These are phyloP conservation scores for Tricholoma saponaceum DNA, from an alignment of 768 basidiomycete genomes.

Conservation along the genomic window DNA sequence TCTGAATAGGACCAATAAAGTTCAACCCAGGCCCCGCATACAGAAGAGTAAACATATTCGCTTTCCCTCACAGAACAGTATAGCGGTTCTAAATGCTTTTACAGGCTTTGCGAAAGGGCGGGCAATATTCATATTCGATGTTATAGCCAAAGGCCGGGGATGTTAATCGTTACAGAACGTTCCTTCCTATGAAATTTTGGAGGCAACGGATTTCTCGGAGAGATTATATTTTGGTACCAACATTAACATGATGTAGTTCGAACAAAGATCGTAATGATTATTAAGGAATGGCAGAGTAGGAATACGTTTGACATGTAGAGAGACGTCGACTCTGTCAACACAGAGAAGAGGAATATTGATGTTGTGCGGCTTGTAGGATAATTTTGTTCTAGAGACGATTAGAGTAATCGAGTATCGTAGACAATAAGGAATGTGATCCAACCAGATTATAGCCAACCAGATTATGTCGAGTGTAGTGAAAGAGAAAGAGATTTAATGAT, in stretches of 20 bases:
- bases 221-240: neutral
- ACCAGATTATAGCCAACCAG: neutral
- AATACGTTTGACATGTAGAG: neutral
- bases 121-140: conserved; percentile 25
- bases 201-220: too few relatives aligned
- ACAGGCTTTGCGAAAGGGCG: conserved; percentile 28
- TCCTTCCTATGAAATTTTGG: neutral
- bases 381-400: neutral
- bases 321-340: too few relatives aligned
- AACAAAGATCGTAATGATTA: neutral
- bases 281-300: neutral
- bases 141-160: neutral
- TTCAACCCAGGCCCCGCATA: conserved; percentile 12
- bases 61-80: neutral
- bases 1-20: neutral
- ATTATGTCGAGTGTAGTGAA: neutral
- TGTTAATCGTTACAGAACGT: neutral
- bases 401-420: neutral
- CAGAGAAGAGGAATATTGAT: neutral
- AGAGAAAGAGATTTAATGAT: neutral
- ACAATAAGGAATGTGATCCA: neutral
- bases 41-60: conserved; percentile 6
- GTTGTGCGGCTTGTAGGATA: neutral
- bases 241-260: neutral
- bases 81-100: conserved; percentile 1